Percentiles rank a stretch among this genome's conserved stretches.
Conservation (phyloP, 2,329 filamentous ascomycete genomes). For the Colletotrichum sp. region DNA sequence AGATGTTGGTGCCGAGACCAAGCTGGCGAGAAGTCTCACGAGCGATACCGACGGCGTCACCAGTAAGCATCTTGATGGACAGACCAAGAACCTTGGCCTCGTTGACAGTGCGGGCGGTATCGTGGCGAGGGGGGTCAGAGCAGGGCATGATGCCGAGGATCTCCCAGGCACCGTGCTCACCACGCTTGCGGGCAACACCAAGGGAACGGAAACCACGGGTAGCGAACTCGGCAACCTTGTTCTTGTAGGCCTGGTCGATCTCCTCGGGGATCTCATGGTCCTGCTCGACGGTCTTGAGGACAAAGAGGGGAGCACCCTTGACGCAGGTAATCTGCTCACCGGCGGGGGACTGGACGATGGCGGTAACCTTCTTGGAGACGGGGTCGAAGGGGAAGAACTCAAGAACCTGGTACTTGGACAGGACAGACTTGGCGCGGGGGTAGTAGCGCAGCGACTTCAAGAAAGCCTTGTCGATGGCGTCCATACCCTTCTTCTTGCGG, state of each 20-base stretch:
- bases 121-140: constrained; percentile 88
- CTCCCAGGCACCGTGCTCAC: constrained; percentile 77
- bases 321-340: constrained; percentile 88
- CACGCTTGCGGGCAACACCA: constrained; percentile 89
- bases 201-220: constrained; percentile 93
- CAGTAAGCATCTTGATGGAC: constrained; percentile 95
- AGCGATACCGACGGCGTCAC: constrained; percentile 91
- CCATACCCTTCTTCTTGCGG: constrained; percentile 95
- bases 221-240: constrained; percentile 83
- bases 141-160: constrained; percentile 96
- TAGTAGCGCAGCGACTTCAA: constrained; percentile 85
- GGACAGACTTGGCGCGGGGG: constrained; percentile 79
- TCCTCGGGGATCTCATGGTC: constrained; percentile 80
- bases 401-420: constrained; percentile 84
- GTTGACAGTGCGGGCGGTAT: constrained; percentile 88
- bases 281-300: constrained; percentile 86
- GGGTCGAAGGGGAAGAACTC: constrained; percentile 91
- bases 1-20: constrained; percentile 90
- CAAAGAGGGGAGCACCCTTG: constrained; percentile 89
- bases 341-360: constrained; percentile 81
- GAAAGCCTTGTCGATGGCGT: constrained; percentile 95
- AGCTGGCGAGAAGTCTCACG: constrained; percentile 91
- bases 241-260: constrained; percentile 85
- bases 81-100: constrained; percentile 88
- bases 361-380: constrained; percentile 91